phyloP scores from a whole-genome alignment of 495 filamentous ascomycete species.

The Penicillium coprophilum region DNA sequence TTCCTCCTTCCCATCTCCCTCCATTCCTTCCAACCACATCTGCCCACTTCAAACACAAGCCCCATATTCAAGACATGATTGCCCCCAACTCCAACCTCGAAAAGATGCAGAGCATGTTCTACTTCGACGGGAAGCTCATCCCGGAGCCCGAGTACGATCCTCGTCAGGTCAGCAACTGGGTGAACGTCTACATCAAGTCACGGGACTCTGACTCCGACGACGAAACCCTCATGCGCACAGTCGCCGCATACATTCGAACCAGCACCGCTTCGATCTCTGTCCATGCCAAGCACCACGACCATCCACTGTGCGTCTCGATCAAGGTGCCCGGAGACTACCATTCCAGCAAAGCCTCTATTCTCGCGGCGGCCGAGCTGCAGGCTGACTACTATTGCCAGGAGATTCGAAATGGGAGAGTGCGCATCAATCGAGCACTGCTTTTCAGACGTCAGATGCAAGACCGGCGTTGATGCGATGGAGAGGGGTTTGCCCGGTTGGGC shows the following conservation, averaged over 20 bases:
- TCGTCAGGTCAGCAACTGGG: slow-evolving; percentile 9
- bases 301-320: slow-evolving; percentile 8
- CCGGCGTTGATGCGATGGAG: not conserved
- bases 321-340: slow-evolving; percentile 11
- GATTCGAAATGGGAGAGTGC: slow-evolving; percentile 3
- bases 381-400: slow-evolving; percentile 11
- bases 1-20: not conserved
- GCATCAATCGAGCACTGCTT: not conserved
- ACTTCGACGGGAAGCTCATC: slow-evolving; percentile 7
- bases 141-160: slow-evolving; percentile 8
- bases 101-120: slow-evolving; percentile 11
- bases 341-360: slow-evolving; percentile 8
- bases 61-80: not conserved
- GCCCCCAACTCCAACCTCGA: not conserved
- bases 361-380: slow-evolving; percentile 9
- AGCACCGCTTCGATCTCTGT: not conserved
- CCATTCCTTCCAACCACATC: not conserved
- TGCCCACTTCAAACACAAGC: not conserved
- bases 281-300: not conserved
- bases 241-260: slow-evolving; percentile 1
- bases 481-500: not conserved
- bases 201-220: not conserved
- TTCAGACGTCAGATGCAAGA: not conserved
- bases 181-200: not conserved
- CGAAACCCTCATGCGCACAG: not conserved